Percentiles rank a stretch among this genome's conserved stretches.
These are phyloP conservation scores for Sonneratia caseolaris DNA, from an alignment of 345 rosid genomes.

Conservation along the genomic window DNA sequence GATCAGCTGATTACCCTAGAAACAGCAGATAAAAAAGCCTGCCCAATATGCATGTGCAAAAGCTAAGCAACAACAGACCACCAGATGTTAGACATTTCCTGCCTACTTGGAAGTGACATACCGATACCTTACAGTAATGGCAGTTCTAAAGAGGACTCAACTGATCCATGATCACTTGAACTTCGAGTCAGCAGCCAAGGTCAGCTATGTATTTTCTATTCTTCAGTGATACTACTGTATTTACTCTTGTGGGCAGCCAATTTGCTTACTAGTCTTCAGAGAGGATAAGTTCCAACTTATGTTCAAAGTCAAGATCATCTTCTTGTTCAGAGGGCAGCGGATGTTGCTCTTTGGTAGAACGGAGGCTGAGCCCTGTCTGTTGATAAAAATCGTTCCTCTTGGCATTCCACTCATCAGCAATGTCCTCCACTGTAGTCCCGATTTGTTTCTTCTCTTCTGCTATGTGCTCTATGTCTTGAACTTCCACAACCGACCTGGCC, in stretches of 20 bases:
- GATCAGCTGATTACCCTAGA: too few species aligned
- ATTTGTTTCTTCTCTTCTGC: constrained; percentile 31
- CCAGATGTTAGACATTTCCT: too few species aligned
- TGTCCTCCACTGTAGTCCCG: constrained; percentile 34
- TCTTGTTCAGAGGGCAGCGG: constrained; percentile 10
- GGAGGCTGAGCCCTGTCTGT: constrained; percentile 32
- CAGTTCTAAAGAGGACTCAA: not conserved
- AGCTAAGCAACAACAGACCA: too few species aligned
- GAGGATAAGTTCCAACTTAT: constrained; percentile 34
- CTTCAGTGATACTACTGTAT: not conserved
- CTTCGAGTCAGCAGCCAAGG: not conserved
- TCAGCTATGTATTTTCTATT: not conserved
- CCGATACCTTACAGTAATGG: too few species aligned
- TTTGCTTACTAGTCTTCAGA: not conserved
- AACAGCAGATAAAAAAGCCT: too few species aligned
- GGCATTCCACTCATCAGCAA: constrained; percentile 45
- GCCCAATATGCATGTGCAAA: too few species aligned
- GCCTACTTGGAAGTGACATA: too few species aligned
- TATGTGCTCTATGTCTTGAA: constrained; percentile 52
- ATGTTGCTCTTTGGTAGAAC: constrained; percentile 8
- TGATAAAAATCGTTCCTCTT: constrained; percentile 35
- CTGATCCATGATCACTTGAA: not conserved
- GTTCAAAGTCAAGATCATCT: constrained; percentile 26
- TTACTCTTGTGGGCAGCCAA: not conserved
- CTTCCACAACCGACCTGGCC: constrained; percentile 35